These are phyloP conservation scores for Nidula microcarpa DNA, from an alignment of 768 basidiomycete species.

Conservation along the genomic window DNA sequence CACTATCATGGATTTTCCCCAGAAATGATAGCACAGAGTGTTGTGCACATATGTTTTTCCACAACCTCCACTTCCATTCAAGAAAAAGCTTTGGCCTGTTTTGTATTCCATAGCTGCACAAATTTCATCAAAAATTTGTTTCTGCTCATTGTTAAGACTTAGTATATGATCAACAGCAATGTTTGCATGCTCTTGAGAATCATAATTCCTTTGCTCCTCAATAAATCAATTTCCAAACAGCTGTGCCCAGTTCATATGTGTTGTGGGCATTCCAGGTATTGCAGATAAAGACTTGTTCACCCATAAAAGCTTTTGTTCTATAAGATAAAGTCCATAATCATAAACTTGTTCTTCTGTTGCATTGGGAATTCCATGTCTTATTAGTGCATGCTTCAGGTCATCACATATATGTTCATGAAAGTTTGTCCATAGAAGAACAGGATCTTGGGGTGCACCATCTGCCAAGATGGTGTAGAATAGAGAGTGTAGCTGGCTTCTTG, in stretches of 20 bases:
- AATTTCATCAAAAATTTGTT: conserved; percentile 22
- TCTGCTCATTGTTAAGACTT: conserved; percentile 27
- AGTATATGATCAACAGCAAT: conserved; percentile 2
- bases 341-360: conserved; percentile 24
- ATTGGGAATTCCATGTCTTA: conserved; percentile 1
- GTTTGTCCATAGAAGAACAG: conserved; percentile 29
- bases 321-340: conserved; percentile 39
- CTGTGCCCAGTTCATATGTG: conserved; percentile 16
- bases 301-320: conserved; percentile 23
- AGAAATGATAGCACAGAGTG: conserved; percentile 21
- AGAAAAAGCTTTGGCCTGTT: conserved; percentile 25
- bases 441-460: conserved; percentile 25
- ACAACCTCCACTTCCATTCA: conserved; percentile 39
- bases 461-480: conserved; percentile 39
- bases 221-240: conserved; percentile 18
- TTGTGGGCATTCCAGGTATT: conserved; percentile 21
- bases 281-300: conserved; percentile 16
- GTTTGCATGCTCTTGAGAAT: conserved; percentile 10
- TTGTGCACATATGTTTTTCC: conserved; percentile 47
- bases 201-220: conserved; percentile 8
- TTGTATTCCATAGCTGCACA: conserved; percentile 16
- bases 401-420: conserved; percentile 34
- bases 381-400: conserved; percentile 26
- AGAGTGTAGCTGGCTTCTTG: conserved; percentile 23
- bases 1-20: conserved; percentile 23